Evolutionary conservation across 306 rosid species (phyloP).

Genomic region (Quercus suber): DNA sequence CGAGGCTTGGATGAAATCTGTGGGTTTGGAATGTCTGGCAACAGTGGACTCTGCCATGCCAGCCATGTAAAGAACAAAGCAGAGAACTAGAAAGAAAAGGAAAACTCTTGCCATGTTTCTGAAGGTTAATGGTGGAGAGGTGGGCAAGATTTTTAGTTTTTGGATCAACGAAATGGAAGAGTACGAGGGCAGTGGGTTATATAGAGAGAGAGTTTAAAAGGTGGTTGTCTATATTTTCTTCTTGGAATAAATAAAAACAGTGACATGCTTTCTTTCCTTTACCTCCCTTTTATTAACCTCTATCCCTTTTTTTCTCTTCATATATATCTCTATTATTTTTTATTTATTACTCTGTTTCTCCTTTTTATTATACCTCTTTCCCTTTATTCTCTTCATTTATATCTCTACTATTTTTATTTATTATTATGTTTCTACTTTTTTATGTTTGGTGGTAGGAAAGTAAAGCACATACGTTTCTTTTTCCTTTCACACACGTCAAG

Average conservation of each 20-base stretch:
- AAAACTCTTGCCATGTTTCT: slow-evolving; percentile 41
- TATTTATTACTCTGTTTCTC: not conserved
- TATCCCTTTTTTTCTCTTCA: not conserved
- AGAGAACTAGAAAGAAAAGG: slow-evolving; percentile 29
- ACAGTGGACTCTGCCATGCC: slow-evolving; percentile 15
- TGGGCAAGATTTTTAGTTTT: not conserved
- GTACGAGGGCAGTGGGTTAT: not conserved
- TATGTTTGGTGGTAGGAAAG: too few relatives aligned
- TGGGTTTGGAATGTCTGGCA: slow-evolving; percentile 23
- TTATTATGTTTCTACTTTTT: not conserved
- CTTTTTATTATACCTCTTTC: not conserved
- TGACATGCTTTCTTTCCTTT: slow-evolving; percentile 6
- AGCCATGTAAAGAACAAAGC: slow-evolving; percentile 18
- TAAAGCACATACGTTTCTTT: not conserved
- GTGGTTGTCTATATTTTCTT: not conserved
- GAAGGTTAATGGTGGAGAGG: not conserved
- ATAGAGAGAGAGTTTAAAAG: slow-evolving; percentile 8
- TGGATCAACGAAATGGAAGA: not conserved
- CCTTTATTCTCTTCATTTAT: not conserved
- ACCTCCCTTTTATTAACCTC: not conserved
- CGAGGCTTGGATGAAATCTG: slow-evolving; percentile 53
- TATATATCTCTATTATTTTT: not conserved
- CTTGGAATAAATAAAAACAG: slow-evolving; percentile 6
- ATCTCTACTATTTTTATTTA: not conserved
- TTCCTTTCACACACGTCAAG: not conserved